phyloP scores from a whole-genome alignment of 2,329 filamentous ascomycete species.

The Orbilia blumenaviensis region DNA sequence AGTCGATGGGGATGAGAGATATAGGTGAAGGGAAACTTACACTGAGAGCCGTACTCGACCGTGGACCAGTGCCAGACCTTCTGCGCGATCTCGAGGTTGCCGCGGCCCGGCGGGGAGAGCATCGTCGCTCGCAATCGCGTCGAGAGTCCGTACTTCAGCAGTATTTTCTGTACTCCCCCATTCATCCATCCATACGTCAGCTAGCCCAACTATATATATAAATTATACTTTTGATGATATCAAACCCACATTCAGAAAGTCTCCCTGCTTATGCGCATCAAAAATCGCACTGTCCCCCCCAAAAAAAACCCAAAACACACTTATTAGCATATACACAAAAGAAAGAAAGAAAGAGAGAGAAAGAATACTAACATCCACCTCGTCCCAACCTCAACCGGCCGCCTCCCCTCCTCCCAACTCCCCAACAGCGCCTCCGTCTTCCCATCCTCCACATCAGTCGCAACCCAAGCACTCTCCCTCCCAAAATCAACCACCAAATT shows the following conservation, averaged over 20 bases:
- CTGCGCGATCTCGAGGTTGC: constrained; percentile 61
- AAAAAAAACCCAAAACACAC: background rate
- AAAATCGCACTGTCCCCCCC: constrained; percentile 48
- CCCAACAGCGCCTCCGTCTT: constrained; percentile 35
- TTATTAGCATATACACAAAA: background rate
- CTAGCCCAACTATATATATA: background rate
- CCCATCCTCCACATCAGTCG: constrained; percentile 37
- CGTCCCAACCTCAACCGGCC: constrained; percentile 43
- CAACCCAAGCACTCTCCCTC: constrained; percentile 49
- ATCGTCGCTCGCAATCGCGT: constrained; percentile 51
- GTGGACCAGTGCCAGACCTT: constrained; percentile 68
- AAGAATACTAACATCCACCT: constrained; percentile 45
- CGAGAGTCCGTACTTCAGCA: constrained; percentile 41
- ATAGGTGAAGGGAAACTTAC: constrained; percentile 58
- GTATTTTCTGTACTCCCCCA: constrained; percentile 23
- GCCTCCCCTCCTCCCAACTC: constrained; percentile 39
- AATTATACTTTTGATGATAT: background rate
- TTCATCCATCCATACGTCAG: no score
- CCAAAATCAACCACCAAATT: constrained; percentile 53
- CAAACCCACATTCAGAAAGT: constrained; percentile 42
- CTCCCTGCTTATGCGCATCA: constrained; percentile 47
- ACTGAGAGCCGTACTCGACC: constrained; percentile 66
- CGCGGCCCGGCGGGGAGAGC: constrained; percentile 41
- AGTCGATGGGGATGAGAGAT: no score
- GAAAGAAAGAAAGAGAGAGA: background rate